These are phyloP conservation scores for Rhizopogon vesiculosus DNA, from an alignment of 768 basidiomycete genomes.

Conservation along the genomic window DNA sequence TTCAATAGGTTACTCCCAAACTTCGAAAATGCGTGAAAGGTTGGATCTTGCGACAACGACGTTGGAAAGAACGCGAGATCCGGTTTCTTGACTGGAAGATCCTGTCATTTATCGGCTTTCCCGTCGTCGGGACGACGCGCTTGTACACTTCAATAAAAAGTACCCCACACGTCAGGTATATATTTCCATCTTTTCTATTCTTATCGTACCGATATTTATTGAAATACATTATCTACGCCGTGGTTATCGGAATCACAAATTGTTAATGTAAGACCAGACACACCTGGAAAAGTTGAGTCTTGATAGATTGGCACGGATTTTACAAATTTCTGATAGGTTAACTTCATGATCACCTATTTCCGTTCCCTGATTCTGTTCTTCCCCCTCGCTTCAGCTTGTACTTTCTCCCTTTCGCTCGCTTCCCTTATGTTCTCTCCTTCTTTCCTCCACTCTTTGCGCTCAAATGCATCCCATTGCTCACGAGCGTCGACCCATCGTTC, in stretches of 20 bases:
- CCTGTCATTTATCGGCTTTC: background rate
- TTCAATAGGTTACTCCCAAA: constrained; percentile 66
- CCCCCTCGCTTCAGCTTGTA: background rate
- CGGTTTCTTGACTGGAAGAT: constrained; percentile 12
- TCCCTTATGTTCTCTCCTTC: constrained; percentile 52
- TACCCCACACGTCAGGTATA: too few species aligned
- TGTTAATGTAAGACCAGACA: too few species aligned
- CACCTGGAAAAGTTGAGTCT: too few species aligned
- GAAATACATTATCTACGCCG: too few species aligned
- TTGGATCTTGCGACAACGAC: constrained; percentile 85
- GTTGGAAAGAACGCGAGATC: constrained; percentile 46
- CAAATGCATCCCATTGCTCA: constrained; percentile 79
- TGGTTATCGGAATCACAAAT: too few species aligned
- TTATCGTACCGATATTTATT: too few species aligned
- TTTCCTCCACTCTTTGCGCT: constrained; percentile 70
- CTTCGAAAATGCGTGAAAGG: constrained; percentile 81
- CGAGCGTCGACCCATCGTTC: constrained; percentile 90
- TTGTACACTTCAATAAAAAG: too few species aligned
- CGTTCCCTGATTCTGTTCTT: constrained; percentile 22
- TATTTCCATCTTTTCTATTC: too few species aligned
- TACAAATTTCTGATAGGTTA: background rate
- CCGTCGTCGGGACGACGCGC: too few species aligned
- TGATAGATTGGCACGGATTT: too few species aligned
- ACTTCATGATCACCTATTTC: constrained; percentile 10
- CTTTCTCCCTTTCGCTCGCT: constrained; percentile 13